phyloP scores from a whole-genome alignment of 208 protist genomes.

The Trypanosoma lewisi region DNA sequence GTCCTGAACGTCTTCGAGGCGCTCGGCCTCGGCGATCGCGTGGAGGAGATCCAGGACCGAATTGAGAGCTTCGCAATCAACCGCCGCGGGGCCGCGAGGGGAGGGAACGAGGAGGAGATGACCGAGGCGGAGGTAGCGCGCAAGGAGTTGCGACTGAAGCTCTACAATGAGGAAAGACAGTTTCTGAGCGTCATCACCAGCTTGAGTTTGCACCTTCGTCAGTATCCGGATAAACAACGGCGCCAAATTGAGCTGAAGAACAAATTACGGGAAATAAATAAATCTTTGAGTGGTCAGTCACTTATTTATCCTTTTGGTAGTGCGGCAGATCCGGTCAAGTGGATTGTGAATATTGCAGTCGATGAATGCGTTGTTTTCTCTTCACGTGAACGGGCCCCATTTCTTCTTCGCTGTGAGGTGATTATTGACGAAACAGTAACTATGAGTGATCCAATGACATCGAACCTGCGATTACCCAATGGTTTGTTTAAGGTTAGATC shows the following conservation, averaged over 20 bases:
- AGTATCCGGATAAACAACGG: constrained; percentile 53
- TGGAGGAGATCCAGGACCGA: constrained; percentile 78
- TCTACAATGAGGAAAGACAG: constrained; percentile 79
- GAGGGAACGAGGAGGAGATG: constrained; percentile 1
- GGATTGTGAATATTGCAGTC: constrained; percentile 86
- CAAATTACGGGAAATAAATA: constrained; percentile 59
- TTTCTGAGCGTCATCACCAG: constrained; percentile 77
- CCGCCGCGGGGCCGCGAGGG: constrained; percentile 14
- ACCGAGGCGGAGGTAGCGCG: constrained; percentile 50
- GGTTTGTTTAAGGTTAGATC: constrained; percentile 53
- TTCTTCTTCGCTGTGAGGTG: constrained; percentile 83
- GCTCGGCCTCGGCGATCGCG: constrained; percentile 47
- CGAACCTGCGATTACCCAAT: constrained; percentile 58
- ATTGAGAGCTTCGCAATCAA: constrained; percentile 90
- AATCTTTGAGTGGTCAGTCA: constrained; percentile 41
- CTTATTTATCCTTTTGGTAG: constrained; percentile 74
- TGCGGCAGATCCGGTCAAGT: constrained; percentile 63
- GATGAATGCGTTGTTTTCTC: constrained; percentile 90
- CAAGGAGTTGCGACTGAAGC: constrained; percentile 77
- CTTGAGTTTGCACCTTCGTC: constrained; percentile 69
- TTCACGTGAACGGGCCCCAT: constrained; percentile 82
- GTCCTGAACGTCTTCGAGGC: constrained; percentile 36
- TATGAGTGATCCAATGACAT: constrained; percentile 67
- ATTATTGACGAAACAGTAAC: constrained; percentile 83
- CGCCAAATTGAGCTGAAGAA: constrained; percentile 76